Percentiles rank a stretch among this genome's conserved stretches.
These are phyloP conservation scores for Alternaria triticina DNA, from an alignment of 2,329 filamentous ascomycete species.

Conservation along the genomic window DNA sequence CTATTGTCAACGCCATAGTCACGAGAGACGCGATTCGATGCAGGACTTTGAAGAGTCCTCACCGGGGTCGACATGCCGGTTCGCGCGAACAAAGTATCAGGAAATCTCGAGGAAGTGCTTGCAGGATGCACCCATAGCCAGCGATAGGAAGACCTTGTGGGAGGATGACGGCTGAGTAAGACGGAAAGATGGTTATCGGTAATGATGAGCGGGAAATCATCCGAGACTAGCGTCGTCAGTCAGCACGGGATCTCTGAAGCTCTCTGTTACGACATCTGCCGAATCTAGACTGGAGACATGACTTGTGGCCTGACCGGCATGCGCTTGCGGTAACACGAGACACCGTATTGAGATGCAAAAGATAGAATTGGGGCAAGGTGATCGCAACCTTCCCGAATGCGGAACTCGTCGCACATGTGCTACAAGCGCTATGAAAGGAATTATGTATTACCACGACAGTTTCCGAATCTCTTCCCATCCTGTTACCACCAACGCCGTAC, in stretches of 20 bases:
- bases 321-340: neutral
- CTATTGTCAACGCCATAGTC: constrained; percentile 11
- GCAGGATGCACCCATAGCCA: constrained; percentile 5
- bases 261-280: neutral
- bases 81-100: neutral
- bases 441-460: neutral
- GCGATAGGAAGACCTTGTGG: constrained; percentile 7
- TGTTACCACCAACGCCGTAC: neutral
- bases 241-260: constrained; percentile 3
- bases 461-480: neutral
- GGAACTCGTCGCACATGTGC: neutral
- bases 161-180: constrained; percentile 27
- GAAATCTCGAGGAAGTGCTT: neutral
- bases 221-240: constrained; percentile 19
- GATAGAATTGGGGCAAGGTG: neutral
- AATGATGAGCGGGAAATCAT: constrained; percentile 11
- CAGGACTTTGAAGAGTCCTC: neutral
- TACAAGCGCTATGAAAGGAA: neutral
- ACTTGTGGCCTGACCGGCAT: constrained; percentile 1
- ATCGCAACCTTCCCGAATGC: neutral
- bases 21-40: constrained; percentile 18
- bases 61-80: constrained; percentile 2
- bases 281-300: neutral
- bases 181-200: constrained; percentile 23
- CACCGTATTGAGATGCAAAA: neutral